Conservation (phyloP, 2,329 filamentous ascomycete genomes). For the Zymoseptoria ardabiliae region DNA sequence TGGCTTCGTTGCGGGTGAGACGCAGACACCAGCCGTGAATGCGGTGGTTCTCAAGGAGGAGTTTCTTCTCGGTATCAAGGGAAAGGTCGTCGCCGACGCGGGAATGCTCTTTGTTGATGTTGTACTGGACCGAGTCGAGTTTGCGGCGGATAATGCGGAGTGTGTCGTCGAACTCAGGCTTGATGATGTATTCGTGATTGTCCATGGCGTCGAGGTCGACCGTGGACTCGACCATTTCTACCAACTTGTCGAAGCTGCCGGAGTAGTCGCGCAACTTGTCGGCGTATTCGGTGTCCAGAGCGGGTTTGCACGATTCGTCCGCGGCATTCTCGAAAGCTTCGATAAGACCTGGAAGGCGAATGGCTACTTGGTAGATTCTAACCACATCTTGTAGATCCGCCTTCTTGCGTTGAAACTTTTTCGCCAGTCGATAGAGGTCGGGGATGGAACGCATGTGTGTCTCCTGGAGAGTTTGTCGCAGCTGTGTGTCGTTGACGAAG, state of each 20-base stretch:
- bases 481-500: constrained; percentile 85
- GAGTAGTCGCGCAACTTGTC: constrained; percentile 67
- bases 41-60: constrained; percentile 93
- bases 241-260: constrained; percentile 73
- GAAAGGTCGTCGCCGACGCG: constrained; percentile 71
- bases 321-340: constrained; percentile 85
- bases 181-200: constrained; percentile 97
- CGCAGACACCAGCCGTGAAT: constrained; percentile 96
- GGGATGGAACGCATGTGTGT: constrained; percentile 89
- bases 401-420: constrained; percentile 86
- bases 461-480: constrained; percentile 94
- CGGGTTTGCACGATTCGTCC: constrained; percentile 86
- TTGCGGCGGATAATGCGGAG: constrained; percentile 84
- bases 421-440: constrained; percentile 86
- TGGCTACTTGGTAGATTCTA: constrained; percentile 86
- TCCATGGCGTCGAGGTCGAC: constrained; percentile 93
- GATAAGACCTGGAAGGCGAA: constrained; percentile 83
- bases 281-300: constrained; percentile 81
- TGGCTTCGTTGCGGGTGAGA: constrained; percentile 80
- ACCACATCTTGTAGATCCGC: constrained; percentile 95
- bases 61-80: constrained; percentile 95
- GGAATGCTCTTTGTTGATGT: constrained; percentile 77
- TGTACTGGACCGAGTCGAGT: constrained; percentile 71
- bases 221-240: constrained; percentile 98
- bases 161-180: constrained; percentile 90